A percentile compares a stretch with the other conserved stretches of the same genome.
phyloP scores from a whole-genome alignment of 2,329 filamentous ascomycete genomes.

The Pseudocercospora eumusae region DNA sequence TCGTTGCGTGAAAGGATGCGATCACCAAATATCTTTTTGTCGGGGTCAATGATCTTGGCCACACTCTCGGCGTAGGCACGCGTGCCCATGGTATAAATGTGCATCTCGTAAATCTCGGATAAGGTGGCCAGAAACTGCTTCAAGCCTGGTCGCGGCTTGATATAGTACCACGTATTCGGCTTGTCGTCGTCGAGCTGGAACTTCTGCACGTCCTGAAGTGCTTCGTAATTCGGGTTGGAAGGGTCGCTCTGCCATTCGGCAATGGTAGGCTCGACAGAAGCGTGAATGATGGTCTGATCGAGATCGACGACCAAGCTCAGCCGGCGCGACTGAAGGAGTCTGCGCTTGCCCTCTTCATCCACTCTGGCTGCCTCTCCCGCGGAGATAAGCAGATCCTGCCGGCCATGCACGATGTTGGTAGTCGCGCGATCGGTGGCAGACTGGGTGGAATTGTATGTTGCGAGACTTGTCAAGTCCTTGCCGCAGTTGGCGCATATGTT shows the following conservation, averaged over 20 bases:
- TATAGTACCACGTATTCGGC: slow-evolving; percentile 91
- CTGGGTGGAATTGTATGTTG: slow-evolving; percentile 75
- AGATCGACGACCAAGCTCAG: slow-evolving; percentile 93
- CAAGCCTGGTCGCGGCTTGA: slow-evolving; percentile 91
- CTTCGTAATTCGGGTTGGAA: slow-evolving; percentile 84
- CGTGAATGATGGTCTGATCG: slow-evolving; percentile 98
- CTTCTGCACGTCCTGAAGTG: slow-evolving; percentile 81
- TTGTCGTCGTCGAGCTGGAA: slow-evolving; percentile 91
- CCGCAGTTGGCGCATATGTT: slow-evolving; percentile 91
- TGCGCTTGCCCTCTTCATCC: slow-evolving; percentile 82
- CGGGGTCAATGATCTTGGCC: slow-evolving; percentile 87
- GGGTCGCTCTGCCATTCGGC: slow-evolving; percentile 92
- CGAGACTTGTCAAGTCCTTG: slow-evolving; percentile 86
- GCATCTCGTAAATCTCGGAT: slow-evolving; percentile 82
- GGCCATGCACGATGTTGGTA: slow-evolving; percentile 94
- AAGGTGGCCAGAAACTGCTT: slow-evolving; percentile 76
- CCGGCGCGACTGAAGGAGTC: slow-evolving; percentile 77
- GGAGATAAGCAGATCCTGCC: slow-evolving; percentile 83
- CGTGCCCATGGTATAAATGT: slow-evolving; percentile 99
- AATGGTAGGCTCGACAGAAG: slow-evolving; percentile 93
- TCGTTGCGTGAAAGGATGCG: slow-evolving; percentile 95
- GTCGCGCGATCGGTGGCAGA: slow-evolving; percentile 82
- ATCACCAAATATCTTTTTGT: slow-evolving; percentile 86
- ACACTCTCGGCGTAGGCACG: slow-evolving; percentile 93
- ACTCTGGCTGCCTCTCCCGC: slow-evolving; percentile 74